A percentile compares a stretch with the other conserved stretches of the same genome.
phyloP scores from a whole-genome alignment of 2,329 filamentous ascomycete species.

The Epichloe aotearoae region DNA sequence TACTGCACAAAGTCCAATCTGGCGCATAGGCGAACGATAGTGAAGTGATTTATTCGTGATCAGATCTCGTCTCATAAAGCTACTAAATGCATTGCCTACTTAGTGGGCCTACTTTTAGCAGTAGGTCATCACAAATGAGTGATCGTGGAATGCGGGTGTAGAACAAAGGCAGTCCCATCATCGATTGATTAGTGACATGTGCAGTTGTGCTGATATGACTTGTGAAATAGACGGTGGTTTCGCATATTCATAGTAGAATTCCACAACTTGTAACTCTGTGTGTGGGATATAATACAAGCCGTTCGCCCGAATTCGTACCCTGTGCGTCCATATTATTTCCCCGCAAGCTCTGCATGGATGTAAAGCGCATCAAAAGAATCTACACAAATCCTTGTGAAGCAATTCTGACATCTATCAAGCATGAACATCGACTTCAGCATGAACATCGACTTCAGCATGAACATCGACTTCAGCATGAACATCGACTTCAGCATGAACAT shows the following conservation, averaged over 20 bases:
- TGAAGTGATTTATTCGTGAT: no score
- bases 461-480: slow-evolving; percentile 41
- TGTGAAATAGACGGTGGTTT: not conserved
- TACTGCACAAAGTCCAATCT: no score
- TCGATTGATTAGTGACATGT: no score
- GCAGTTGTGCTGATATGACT: not conserved
- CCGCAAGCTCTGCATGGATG: not conserved
- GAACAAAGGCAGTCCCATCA: not conserved
- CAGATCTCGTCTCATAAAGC: no score
- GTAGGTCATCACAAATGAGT: not conserved
- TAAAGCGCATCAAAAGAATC: not conserved
- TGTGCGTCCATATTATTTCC: not conserved
- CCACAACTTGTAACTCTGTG: not conserved
- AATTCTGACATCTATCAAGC: not conserved
- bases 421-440: slow-evolving; percentile 16
- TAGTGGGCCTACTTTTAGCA: not conserved
- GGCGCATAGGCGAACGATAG: no score
- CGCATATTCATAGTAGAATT: not conserved
- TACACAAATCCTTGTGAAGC: not conserved
- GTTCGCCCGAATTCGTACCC: not conserved
- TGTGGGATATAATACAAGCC: not conserved
- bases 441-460: slow-evolving; percentile 38
- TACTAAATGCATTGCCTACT: no score
- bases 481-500: slow-evolving; percentile 25
- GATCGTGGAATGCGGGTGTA: not conserved